Conservation (phyloP, 805 yeast species). For the Candida rishiriensis region DNA sequence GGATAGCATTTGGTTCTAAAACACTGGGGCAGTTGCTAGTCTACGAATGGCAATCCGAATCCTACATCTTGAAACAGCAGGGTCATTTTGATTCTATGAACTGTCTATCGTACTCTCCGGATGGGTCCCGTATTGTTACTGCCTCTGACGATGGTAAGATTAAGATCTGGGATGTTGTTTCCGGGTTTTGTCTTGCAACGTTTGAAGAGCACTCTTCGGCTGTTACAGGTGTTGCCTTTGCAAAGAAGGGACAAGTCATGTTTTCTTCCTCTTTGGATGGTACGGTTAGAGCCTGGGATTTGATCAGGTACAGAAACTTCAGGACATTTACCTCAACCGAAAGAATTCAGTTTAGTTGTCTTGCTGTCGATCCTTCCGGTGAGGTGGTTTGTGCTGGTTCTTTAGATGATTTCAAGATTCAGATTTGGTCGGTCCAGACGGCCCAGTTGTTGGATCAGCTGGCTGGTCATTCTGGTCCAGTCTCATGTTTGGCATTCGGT, state of each 20-base stretch:
- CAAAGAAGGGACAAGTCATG: slow-evolving; percentile 84
- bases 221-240: slow-evolving; percentile 83
- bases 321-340: slow-evolving; percentile 90
- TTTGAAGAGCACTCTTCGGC: slow-evolving; percentile 88
- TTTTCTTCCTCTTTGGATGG: slow-evolving; percentile 94
- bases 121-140: slow-evolving; percentile 87
- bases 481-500: slow-evolving; percentile 83
- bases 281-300: slow-evolving; percentile 96
- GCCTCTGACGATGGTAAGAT: slow-evolving; percentile 97
- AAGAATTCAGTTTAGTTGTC: slow-evolving; percentile 77
- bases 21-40: slow-evolving; percentile 90
- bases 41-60: slow-evolving; percentile 98
- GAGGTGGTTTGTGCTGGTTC: slow-evolving; percentile 96
- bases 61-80: slow-evolving; percentile 91
- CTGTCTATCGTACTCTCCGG: slow-evolving; percentile 84
- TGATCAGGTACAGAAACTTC: slow-evolving; percentile 87
- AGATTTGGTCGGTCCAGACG: slow-evolving; percentile 97
- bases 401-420: slow-evolving; percentile 81
- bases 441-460: slow-evolving; percentile 84
- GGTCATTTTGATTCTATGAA: slow-evolving; percentile 94
- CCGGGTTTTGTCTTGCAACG: slow-evolving; percentile 91
- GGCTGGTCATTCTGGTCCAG: slow-evolving; percentile 94
- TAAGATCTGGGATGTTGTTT: slow-evolving; percentile 90
- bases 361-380: slow-evolving; percentile 97
- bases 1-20: slow-evolving; percentile 94